Conservation (phyloP, 768 basidiomycete genomes). For the Termitomyces sp. region DNA sequence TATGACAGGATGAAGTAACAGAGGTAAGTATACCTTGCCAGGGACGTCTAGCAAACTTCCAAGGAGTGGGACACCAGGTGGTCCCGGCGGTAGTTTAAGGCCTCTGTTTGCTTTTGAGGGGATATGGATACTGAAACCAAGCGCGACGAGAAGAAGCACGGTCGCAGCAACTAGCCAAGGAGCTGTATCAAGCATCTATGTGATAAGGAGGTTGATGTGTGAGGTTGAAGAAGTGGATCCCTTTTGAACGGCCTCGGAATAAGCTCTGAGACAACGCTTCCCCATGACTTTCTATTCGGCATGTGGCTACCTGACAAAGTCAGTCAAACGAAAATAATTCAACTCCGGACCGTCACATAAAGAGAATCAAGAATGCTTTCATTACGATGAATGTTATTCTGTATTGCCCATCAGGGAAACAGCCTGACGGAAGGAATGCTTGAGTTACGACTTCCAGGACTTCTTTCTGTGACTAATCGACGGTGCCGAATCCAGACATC, state of each 20-base stretch:
- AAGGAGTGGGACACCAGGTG: background rate
- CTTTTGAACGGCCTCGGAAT: background rate
- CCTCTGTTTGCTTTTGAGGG: background rate
- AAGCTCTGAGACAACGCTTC: too few species aligned
- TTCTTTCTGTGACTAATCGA: too few species aligned
- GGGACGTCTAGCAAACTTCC: background rate
- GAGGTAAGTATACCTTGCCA: background rate
- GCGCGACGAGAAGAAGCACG: background rate
- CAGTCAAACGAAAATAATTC: too few species aligned
- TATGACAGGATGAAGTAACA: background rate
- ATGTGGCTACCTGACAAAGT: too few species aligned
- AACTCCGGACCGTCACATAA: too few species aligned
- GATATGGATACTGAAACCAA: background rate
- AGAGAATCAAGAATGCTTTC: too few species aligned
- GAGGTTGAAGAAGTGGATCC: background rate
- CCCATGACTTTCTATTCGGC: too few species aligned
- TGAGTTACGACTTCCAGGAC: too few species aligned
- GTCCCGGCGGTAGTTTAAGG: background rate
- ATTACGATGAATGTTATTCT: too few species aligned
- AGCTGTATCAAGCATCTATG: background rate
- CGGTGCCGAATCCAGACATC: too few species aligned
- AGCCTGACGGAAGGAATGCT: too few species aligned
- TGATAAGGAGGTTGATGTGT: background rate
- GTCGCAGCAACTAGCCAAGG: background rate
- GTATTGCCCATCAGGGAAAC: too few species aligned